Conservation (phyloP, 192 early-diverging fungal genomes). For the Entomortierella parvispora region DNA sequence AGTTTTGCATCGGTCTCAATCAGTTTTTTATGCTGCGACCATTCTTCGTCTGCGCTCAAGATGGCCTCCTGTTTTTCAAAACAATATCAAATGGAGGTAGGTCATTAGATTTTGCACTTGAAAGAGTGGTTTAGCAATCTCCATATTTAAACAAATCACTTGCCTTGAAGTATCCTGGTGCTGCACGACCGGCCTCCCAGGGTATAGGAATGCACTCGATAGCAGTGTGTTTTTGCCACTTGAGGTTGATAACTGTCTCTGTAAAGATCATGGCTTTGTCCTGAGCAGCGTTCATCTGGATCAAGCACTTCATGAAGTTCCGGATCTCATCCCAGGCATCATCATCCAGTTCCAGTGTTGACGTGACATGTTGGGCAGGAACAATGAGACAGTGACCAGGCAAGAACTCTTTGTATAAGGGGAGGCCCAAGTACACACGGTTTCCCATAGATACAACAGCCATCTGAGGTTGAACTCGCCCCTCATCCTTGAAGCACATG, state of each 20-base stretch:
- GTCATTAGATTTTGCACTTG: not conserved
- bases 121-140: not conserved
- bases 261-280: constrained; percentile 84
- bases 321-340: constrained; percentile 93
- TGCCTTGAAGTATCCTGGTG: constrained; percentile 87
- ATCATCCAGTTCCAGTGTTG: constrained; percentile 90
- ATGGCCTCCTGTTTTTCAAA: constrained; percentile 73
- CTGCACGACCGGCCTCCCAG: constrained; percentile 73
- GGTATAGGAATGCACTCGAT: constrained; percentile 96
- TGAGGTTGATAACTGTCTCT: constrained; percentile 86
- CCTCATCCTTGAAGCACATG: constrained; percentile 79
- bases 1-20: constrained; percentile 68
- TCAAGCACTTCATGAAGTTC: constrained; percentile 96
- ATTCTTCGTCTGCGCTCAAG: constrained; percentile 82
- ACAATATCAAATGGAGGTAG: not conserved
- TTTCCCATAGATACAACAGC: constrained; percentile 83
- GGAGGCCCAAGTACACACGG: constrained; percentile 82
- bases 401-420: constrained; percentile 75
- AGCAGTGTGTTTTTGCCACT: constrained; percentile 80
- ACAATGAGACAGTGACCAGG: constrained; percentile 93
- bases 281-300: constrained; percentile 83
- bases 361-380: constrained; percentile 84
- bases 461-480: constrained; percentile 64
- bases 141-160: not conserved
- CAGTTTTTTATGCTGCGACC: constrained; percentile 85